phyloP scores from a whole-genome alignment of 2,329 filamentous ascomycete genomes.

The Ceratocystiopsis sp. region DNA sequence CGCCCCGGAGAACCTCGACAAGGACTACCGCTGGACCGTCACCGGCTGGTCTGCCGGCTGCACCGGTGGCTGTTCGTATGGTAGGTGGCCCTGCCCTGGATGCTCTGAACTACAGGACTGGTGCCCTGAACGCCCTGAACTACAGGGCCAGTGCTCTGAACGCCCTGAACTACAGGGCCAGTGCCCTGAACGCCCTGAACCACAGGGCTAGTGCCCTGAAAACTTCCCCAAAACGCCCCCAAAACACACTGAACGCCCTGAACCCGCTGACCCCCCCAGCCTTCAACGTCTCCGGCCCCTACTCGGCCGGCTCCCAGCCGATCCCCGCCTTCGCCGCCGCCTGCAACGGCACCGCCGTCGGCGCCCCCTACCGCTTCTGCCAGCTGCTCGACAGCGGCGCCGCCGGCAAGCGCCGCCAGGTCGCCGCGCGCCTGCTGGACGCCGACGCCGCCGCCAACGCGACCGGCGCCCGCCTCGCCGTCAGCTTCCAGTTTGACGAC shows the following conservation, averaged over 20 bases:
- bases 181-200: too few relatives aligned
- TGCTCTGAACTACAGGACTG: too few relatives aligned
- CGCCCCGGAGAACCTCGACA: background rate
- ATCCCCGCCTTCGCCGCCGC: conserved; percentile 17
- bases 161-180: too few relatives aligned
- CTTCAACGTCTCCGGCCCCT: conserved; percentile 17
- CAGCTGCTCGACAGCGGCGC: conserved; percentile 10
- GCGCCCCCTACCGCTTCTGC: conserved; percentile 14
- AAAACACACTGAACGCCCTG: too few relatives aligned
- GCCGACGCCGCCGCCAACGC: conserved; percentile 6
- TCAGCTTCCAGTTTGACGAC: conserved; percentile 16
- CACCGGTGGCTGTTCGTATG: background rate
- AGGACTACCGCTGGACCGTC: conserved; percentile 1
- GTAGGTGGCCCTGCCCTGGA: background rate
- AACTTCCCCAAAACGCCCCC: too few relatives aligned
- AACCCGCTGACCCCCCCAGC: background rate
- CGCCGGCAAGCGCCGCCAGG: conserved; percentile 9
- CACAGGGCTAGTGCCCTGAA: too few relatives aligned
- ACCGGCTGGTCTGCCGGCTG: background rate
- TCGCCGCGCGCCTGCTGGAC: conserved; percentile 16
- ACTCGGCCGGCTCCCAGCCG: conserved; percentile 11
- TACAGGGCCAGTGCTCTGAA: too few relatives aligned
- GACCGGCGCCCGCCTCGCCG: conserved; percentile 14
- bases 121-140: too few relatives aligned
- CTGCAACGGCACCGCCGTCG: conserved; percentile 13